phyloP scores from a whole-genome alignment of 768 basidiomycete species.

The Nevesoporus exiguus region DNA sequence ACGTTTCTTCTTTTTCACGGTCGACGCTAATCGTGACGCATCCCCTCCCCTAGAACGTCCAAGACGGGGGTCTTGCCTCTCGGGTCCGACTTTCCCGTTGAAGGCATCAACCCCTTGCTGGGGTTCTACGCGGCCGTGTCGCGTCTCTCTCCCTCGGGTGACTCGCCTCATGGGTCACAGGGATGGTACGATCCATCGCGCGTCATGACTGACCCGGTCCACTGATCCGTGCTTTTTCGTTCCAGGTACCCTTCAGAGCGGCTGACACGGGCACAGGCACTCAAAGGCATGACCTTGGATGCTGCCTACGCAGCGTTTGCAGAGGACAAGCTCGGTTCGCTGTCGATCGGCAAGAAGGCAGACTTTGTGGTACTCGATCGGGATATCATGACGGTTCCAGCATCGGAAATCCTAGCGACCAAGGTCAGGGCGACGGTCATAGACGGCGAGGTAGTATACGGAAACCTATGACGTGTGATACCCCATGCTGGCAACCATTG shows the following conservation, averaged over 20 bases:
- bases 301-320: constrained; percentile 86
- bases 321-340: constrained; percentile 67
- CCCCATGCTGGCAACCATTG: no score
- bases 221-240: background rate
- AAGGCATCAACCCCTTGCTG: constrained; percentile 82
- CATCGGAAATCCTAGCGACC: constrained; percentile 58
- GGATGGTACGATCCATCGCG: constrained; percentile 63
- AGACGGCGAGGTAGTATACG: constrained; percentile 68
- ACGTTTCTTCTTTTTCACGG: constrained; percentile 17
- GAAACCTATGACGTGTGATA: constrained; percentile 32
- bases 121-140: constrained; percentile 90
- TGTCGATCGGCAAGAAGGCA: constrained; percentile 75
- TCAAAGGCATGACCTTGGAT: constrained; percentile 89
- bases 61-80: constrained; percentile 61
- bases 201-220: background rate
- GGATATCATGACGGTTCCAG: constrained; percentile 69
- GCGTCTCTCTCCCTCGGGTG: constrained; percentile 61
- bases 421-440: constrained; percentile 72
- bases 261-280: constrained; percentile 76
- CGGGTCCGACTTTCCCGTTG: constrained; percentile 94
- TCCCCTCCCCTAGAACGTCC: constrained; percentile 41
- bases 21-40: background rate
- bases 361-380: constrained; percentile 84
- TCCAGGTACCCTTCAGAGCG: constrained; percentile 72
- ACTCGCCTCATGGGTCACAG: constrained; percentile 74